Conservation (phyloP, 2,329 filamentous ascomycete species). For the Metarhizium rileyi region DNA sequence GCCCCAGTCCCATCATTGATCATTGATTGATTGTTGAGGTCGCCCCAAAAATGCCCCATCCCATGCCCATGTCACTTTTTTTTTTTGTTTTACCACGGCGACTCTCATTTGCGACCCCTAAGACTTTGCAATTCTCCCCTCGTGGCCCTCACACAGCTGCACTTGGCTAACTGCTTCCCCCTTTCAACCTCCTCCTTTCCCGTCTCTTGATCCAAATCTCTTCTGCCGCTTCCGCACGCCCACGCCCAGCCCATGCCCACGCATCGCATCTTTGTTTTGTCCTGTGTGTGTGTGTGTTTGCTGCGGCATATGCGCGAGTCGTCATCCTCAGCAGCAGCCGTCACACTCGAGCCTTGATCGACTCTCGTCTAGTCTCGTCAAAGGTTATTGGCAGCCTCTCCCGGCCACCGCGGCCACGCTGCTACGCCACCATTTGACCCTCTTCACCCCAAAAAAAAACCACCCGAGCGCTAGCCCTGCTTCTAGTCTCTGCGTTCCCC, state of each 20-base stretch:
- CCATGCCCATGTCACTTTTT: constrained; percentile 6
- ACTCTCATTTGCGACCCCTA: background rate
- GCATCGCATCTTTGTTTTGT: background rate
- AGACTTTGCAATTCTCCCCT: constrained; percentile 3
- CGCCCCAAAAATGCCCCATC: constrained; percentile 4
- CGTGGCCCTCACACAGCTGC: background rate
- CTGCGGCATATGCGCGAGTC: constrained; percentile 7
- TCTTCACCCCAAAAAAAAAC: background rate
- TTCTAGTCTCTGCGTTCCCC: background rate
- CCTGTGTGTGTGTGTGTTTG: constrained; percentile 3
- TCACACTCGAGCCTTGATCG: constrained; percentile 5
- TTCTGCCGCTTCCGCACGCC: background rate
- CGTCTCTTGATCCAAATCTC: constrained; percentile 7
- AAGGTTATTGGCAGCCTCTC: constrained; percentile 10
- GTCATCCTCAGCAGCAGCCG: constrained; percentile 5
- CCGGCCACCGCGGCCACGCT: constrained; percentile 8
- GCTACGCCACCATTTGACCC: constrained; percentile 8
- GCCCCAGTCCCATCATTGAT: background rate
- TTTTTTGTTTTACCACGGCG: constrained; percentile 3
- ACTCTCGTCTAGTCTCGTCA: background rate
- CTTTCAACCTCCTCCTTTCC: constrained; percentile 9
- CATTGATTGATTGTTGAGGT: too few relatives aligned
- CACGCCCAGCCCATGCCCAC: background rate
- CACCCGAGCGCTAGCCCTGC: background rate
- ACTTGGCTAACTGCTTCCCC: constrained; percentile 5